Evolutionary conservation across 257 asterid genomes (phyloP).

Genomic region (Petunia axillaris): DNA sequence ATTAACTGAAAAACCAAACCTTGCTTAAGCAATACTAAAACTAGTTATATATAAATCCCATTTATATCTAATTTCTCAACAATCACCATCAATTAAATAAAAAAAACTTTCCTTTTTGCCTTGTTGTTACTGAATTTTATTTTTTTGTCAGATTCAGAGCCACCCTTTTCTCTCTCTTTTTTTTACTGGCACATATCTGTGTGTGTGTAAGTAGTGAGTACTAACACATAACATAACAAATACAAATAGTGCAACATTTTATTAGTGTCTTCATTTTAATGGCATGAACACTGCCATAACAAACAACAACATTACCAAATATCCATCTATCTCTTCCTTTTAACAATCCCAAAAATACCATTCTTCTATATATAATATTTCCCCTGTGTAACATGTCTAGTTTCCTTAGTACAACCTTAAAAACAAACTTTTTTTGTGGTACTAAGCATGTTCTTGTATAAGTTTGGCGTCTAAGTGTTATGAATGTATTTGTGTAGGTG

Average conservation of each 20-base stretch:
- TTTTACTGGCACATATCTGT: conserved; percentile 18
- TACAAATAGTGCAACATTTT: conserved; percentile 23
- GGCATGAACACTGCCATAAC: conserved; percentile 30
- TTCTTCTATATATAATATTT: too few species aligned
- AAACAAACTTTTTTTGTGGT: too few species aligned
- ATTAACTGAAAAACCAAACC: conserved; percentile 8
- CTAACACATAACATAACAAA: neutral
- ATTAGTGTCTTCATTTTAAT: conserved; percentile 26
- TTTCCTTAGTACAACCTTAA: too few species aligned
- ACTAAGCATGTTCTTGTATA: too few species aligned
- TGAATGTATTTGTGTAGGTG: conserved; percentile 3
- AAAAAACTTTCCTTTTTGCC: neutral
- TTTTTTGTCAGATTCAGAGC: conserved; percentile 31
- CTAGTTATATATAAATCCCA: conserved; percentile 3
- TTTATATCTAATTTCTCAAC: conserved; percentile 1
- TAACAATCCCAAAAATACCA: neutral
- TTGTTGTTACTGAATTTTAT: too few species aligned
- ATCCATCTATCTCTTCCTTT: conserved; percentile 8
- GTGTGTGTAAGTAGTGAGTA: neutral
- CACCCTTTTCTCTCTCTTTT: conserved; percentile 28
- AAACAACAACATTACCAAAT: conserved; percentile 24
- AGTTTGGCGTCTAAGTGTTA: too few species aligned
- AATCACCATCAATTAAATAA: neutral
- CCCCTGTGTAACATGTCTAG: too few species aligned
- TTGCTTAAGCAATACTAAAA: conserved; percentile 18